These are phyloP conservation scores for Rubroshorea leprosula DNA, from an alignment of 345 rosid genomes.

Conservation along the genomic window DNA sequence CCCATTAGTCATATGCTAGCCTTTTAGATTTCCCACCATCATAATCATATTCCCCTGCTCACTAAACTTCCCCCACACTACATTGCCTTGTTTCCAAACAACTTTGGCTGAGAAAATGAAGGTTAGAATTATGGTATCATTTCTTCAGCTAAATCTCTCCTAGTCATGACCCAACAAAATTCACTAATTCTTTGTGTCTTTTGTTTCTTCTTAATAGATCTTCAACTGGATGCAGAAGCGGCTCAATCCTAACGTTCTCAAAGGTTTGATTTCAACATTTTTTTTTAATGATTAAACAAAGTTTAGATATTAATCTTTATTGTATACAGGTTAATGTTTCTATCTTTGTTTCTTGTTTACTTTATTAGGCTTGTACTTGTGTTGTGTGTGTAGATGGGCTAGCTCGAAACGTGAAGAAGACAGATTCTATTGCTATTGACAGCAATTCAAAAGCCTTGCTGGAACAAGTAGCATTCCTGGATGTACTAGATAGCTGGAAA, in stretches of 20 bases:
- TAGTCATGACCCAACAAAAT: neutral
- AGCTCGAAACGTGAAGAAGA: neutral
- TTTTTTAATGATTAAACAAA: too few relatives aligned
- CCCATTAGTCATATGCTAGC: conserved; percentile 15
- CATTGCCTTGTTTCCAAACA: conserved; percentile 12
- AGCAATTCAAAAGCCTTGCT: neutral
- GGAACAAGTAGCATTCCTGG: neutral
- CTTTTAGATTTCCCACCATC: too few relatives aligned
- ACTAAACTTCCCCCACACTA: conserved; percentile 15
- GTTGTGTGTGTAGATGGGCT: neutral
- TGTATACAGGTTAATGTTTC: too few relatives aligned
- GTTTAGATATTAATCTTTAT: too few relatives aligned
- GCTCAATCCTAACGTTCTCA: conserved; percentile 50
- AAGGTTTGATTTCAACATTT: conserved; percentile 20
- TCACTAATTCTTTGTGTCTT: neutral
- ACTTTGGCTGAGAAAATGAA: conserved; percentile 38
- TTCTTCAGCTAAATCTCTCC: neutral
- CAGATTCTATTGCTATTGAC: neutral
- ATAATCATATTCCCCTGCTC: too few relatives aligned
- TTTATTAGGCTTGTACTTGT: too few relatives aligned
- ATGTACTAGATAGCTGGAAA: neutral
- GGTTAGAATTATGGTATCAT: too few relatives aligned
- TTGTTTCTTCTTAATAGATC: neutral
- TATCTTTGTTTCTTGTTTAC: too few relatives aligned
- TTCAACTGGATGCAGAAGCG: conserved; percentile 87